These are phyloP conservation scores for Meripilus lineatus DNA, from an alignment of 1,284 basidiomycete species.

Conservation along the genomic window DNA sequence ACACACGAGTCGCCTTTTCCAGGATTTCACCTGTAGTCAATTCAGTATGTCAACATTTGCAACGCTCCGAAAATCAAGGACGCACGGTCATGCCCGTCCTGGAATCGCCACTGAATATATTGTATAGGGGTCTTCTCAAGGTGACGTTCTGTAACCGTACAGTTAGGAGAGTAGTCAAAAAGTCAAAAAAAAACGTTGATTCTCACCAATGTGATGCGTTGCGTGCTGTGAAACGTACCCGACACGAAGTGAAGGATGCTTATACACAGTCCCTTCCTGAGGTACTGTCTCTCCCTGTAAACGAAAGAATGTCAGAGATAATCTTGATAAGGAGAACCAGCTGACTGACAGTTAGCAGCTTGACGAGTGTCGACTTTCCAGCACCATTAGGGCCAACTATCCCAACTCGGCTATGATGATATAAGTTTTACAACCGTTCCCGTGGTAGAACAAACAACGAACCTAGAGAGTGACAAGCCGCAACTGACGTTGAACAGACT, in stretches of 20 bases:
- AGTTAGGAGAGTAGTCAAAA: slow-evolving; percentile 8
- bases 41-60: slow-evolving; percentile 11
- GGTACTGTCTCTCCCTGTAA: slow-evolving; percentile 86
- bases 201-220: slow-evolving; percentile 84
- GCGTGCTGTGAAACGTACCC: slow-evolving; percentile 99
- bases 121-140: slow-evolving; percentile 93
- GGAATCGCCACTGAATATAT: slow-evolving; percentile 99
- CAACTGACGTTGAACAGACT: slow-evolving; percentile 89
- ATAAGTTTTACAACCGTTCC: slow-evolving; percentile 2
- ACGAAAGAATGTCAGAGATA: slow-evolving; percentile 7
- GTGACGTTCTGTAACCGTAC: slow-evolving; percentile 66
- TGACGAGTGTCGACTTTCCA: slow-evolving; percentile 96
- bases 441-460: slow-evolving; percentile 21
- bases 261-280: slow-evolving; percentile 92
- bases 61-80: slow-evolving; percentile 16
- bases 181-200: slow-evolving; percentile 5
- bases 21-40: slow-evolving; percentile 67
- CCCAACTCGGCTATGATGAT: slow-evolving; percentile 67
- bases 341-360: slow-evolving; percentile 86
- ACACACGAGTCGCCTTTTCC: slow-evolving; percentile 87
- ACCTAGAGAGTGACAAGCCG: slow-evolving; percentile 88
- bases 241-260: slow-evolving; percentile 93
- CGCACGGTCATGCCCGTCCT: slow-evolving; percentile 96
- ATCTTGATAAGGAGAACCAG: slow-evolving; percentile 17
- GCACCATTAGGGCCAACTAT: slow-evolving; percentile 92